These are phyloP conservation scores for Strobilomyces confusus DNA, from an alignment of 768 basidiomycete species.

Conservation along the genomic window DNA sequence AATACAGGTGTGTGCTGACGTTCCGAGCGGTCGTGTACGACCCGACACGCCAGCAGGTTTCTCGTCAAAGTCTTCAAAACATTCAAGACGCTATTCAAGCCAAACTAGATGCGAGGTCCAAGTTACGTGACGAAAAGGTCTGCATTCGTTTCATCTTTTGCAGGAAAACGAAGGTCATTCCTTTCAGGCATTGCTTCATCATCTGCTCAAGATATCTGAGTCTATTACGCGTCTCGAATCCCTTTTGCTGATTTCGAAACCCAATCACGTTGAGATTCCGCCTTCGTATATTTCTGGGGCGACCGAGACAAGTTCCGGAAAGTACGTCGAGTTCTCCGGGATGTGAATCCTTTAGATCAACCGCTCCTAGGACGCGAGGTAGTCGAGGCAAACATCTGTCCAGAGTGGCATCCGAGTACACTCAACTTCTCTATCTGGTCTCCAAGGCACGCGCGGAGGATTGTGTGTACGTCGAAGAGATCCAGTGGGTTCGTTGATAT, in stretches of 20 bases:
- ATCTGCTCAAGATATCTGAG: conserved; percentile 90
- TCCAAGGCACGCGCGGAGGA: conserved; percentile 75
- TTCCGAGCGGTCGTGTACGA: not conserved
- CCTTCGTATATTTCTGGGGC: conserved; percentile 27
- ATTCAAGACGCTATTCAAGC: conserved; percentile 73
- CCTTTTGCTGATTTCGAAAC: conserved; percentile 65
- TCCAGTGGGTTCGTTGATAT: conserved; percentile 71
- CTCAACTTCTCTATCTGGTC: conserved; percentile 85
- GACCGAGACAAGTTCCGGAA: conserved; percentile 36
- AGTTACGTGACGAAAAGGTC: conserved; percentile 82
- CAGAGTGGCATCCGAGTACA: conserved; percentile 87
- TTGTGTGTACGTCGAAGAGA: conserved; percentile 75
- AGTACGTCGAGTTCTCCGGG: conserved; percentile 14
- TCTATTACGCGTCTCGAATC: conserved; percentile 85
- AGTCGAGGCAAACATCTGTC: conserved; percentile 76
- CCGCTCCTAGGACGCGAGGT: conserved; percentile 46
- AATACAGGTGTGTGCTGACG: conserved; percentile 54
- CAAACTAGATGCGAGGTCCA: conserved; percentile 72
- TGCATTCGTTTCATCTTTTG: not conserved
- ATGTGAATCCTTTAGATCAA: conserved; percentile 1
- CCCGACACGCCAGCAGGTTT: conserved; percentile 36
- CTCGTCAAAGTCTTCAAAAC: conserved; percentile 55
- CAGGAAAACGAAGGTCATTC: conserved; percentile 1
- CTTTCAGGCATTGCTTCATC: conserved; percentile 71
- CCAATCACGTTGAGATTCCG: conserved; percentile 29